Evolutionary conservation across 139 green algal species (phyloP).

Genomic region (Coccomyxa sp.): DNA sequence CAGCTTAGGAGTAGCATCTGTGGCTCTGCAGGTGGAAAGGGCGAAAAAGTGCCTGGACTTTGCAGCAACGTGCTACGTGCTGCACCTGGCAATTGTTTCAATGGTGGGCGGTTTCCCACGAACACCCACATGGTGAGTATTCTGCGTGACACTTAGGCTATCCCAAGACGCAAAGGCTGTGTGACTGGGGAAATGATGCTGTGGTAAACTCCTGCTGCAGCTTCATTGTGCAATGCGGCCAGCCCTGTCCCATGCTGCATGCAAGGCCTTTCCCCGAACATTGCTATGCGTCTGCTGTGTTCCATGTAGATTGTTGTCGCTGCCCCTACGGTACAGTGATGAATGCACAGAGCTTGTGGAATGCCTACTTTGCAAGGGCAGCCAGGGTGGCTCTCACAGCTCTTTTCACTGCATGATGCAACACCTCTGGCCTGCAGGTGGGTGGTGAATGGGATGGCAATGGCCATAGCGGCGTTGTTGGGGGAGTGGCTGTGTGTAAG

Average conservation of each 20-base stretch:
- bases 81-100: slow-evolving; percentile 67
- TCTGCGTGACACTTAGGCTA: background rate
- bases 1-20: background rate
- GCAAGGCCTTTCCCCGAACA: background rate
- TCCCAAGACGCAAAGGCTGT: background rate
- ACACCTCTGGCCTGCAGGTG: slow-evolving; percentile 53
- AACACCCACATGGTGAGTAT: slow-evolving; percentile 61
- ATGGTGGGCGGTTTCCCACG: slow-evolving; percentile 58
- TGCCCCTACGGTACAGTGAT: background rate
- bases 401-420: background rate
- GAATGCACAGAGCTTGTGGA: no score
- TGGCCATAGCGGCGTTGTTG: slow-evolving; percentile 74
- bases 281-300: background rate
- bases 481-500: slow-evolving; percentile 89
- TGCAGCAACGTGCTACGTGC: slow-evolving; percentile 70
- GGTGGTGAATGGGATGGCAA: slow-evolving; percentile 46
- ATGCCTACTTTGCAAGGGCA: background rate
- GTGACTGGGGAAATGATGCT: background rate
- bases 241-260: no score
- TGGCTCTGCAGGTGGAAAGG: slow-evolving; percentile 64
- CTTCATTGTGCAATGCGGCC: background rate
- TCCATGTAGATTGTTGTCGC: background rate
- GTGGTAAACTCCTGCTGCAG: background rate
- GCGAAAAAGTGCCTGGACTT: slow-evolving; percentile 98
- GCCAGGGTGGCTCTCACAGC: background rate